Base-by-base conservation (phyloP, 495 filamentous ascomycete genomes). In the Xylaria flabelliformis region DNA sequence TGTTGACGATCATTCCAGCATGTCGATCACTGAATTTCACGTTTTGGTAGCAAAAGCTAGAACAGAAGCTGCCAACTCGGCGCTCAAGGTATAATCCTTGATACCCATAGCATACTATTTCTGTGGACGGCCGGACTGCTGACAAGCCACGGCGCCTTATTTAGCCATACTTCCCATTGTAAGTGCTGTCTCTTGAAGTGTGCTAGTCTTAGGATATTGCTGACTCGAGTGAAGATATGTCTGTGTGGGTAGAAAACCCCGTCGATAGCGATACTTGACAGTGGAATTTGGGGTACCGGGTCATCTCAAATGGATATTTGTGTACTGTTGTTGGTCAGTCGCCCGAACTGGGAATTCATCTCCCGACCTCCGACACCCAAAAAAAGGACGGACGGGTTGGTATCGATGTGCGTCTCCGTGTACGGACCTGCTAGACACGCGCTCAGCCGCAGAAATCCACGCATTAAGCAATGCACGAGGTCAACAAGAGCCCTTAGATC, bases 141-240 rank as follows among this genome's bases (percentile, higher is more conserved):
- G 58, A 79, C 61, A 67, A 70, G 46, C 70, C 53, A 62, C 72
- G 61, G 53, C 66, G 55, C 58, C 48, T 69, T 64, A 64, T 39
- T 50, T 69, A 88, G 84, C 88, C 92, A 69, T 94, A 94, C 78
- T 93, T 94, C 72, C 92, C 91, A 53, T 78, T 94, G 90, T 94
- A 79, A 82, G 91, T 86, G 24, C 17, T 34, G 36, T 64, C n/a
- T 61, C 53, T 24, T 24, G 19, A 44, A 39, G 44, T 48, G 62
- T 64, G 7, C n/a, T 61, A 58, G 48, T 15, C 17, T 48, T 55
- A 29, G n/a, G 62, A 68, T 41, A 65, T 74, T 56, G 61, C 71
- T 65, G 64, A 73, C 73, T 64, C 17, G 65, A 59, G 64, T 70
- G n/a, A 73, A 89, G 87, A 39, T 89, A 89, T 55, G 82, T 88